Conservation (phyloP, 371 early-diverging fungal genomes). For the Massospora cicadina region DNA sequence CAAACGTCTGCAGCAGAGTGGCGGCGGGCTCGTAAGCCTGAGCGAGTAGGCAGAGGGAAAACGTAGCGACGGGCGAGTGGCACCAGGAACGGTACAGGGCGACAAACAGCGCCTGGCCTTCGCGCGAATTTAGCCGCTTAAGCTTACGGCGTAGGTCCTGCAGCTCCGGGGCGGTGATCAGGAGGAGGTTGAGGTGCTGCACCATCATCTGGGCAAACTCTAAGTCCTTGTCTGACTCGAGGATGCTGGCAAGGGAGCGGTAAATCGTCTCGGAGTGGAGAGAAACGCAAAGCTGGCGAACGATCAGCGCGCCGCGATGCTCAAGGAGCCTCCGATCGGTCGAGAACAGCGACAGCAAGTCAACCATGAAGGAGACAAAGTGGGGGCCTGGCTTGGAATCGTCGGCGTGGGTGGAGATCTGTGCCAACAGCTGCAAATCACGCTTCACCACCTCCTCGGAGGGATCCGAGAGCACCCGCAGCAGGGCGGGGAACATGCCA, state of each 20-base stretch:
- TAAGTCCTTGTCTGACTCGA: constrained; percentile 56
- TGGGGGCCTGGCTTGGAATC: constrained; percentile 28
- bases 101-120: constrained; percentile 51
- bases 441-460: constrained; percentile 76
- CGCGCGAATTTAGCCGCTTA: constrained; percentile 32
- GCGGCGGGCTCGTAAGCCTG: constrained; percentile 79
- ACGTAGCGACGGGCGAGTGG: constrained; percentile 73
- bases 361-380: constrained; percentile 56
- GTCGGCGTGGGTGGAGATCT: constrained; percentile 60
- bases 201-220: constrained; percentile 86
- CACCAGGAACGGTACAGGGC: constrained; percentile 76
- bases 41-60: constrained; percentile 71
- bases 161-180: constrained; percentile 82
- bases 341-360: constrained; percentile 65
- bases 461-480: constrained; percentile 69
- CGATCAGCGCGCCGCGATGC: constrained; percentile 64
- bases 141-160: constrained; percentile 49
- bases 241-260: constrained; percentile 53
- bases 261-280: constrained; percentile 75
- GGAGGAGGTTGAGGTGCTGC: constrained; percentile 75
- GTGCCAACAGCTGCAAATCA: constrained; percentile 78
- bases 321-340: constrained; percentile 70
- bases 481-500: constrained; percentile 56
- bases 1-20: constrained; percentile 55
- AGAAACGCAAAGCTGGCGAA: constrained; percentile 70